A percentile compares a stretch with the other conserved stretches of the same genome.
phyloP scores from a whole-genome alignment of 768 basidiomycete genomes.

The Tulasnella sp. region DNA sequence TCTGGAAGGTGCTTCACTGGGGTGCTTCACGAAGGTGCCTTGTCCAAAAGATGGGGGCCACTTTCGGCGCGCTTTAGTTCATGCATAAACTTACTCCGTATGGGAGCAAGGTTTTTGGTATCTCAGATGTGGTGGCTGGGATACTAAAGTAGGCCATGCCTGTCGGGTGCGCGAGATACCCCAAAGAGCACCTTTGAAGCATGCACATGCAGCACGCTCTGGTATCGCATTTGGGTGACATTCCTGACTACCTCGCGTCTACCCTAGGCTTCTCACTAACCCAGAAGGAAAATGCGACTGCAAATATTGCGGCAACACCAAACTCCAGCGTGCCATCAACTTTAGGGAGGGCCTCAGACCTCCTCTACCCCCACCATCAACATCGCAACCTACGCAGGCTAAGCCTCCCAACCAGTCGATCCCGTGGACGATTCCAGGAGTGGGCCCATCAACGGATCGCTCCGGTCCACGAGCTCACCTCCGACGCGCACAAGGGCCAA shows the following conservation, averaged over 20 bases:
- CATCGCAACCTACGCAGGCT: background rate
- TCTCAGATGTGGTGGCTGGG: no score
- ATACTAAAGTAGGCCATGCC: no score
- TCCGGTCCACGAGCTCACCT: background rate
- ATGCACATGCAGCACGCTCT: conserved; percentile 44
- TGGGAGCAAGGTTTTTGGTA: no score
- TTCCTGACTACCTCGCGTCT: conserved; percentile 45
- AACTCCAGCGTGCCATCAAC: conserved; percentile 21
- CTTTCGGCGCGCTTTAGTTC: no score
- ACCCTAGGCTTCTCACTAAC: conserved; percentile 15
- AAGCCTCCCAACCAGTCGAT: background rate
- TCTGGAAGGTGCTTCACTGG: no score
- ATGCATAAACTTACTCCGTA: no score
- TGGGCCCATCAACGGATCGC: background rate
- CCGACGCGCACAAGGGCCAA: background rate
- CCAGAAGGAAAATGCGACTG: conserved; percentile 17
- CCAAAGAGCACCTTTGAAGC: no score
- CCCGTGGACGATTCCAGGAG: background rate
- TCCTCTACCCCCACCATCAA: background rate
- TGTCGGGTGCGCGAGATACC: no score
- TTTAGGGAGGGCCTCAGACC: background rate
- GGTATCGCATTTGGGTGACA: conserved; percentile 33
- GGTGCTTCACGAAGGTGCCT: no score
- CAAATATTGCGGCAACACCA: conserved; percentile 21
- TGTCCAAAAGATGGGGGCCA: no score